Evolutionary conservation across 2,329 filamentous ascomycete species (phyloP).

Genomic region (Chrysoporthe puriensis): DNA sequence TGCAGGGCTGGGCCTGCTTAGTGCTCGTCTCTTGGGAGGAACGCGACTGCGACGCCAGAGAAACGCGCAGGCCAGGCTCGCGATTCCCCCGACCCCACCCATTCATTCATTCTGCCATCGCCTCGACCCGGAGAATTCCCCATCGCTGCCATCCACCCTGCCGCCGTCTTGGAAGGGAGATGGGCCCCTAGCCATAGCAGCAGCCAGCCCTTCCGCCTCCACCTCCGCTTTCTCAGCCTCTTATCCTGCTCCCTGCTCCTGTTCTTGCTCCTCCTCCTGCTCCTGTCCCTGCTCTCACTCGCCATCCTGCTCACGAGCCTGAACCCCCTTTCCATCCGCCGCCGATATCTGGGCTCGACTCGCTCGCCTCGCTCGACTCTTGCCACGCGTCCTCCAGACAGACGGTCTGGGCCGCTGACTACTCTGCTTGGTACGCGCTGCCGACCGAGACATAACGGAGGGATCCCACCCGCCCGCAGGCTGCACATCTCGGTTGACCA

Average conservation of each 20-base stretch:
- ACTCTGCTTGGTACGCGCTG: neutral
- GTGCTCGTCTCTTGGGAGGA: neutral
- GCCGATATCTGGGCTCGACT: neutral
- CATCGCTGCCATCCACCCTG: neutral
- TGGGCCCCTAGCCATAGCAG: neutral
- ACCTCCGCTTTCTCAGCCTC: neutral
- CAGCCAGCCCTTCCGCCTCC: neutral
- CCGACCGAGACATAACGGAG: constrained; percentile 1
- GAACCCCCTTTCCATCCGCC: neutral
- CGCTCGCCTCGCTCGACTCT: neutral
- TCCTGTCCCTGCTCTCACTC: too few species aligned
- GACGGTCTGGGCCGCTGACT: neutral
- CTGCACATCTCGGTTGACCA: constrained; percentile 5
- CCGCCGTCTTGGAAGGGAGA: neutral
- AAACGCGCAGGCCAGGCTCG: constrained; percentile 21
- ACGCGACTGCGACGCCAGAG: constrained; percentile 27
- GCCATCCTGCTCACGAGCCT: neutral
- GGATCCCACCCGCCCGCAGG: neutral
- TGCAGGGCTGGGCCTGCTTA: neutral
- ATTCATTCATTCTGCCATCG: constrained; percentile 9
- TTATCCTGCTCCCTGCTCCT: neutral
- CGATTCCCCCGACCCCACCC: constrained; percentile 24
- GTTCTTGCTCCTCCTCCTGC: too few species aligned
- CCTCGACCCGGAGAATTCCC: constrained; percentile 6
- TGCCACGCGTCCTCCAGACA: neutral